Conservation (phyloP, 257 asterid genomes). For the Coffea eugenioides region DNA sequence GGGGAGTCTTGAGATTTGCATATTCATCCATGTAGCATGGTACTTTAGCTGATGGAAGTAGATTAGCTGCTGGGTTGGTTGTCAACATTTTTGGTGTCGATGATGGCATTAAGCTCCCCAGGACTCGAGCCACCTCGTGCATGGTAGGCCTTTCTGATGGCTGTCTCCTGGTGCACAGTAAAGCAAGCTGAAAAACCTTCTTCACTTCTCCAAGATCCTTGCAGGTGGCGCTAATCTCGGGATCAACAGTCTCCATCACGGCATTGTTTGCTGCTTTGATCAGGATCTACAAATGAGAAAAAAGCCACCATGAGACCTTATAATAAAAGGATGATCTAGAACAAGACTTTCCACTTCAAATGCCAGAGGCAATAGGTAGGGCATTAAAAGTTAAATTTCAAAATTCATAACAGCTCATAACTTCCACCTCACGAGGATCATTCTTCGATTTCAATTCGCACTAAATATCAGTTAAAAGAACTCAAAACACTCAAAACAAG, state of each 20-base stretch:
- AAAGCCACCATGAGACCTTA: background rate
- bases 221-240: conserved; percentile 73
- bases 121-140: conserved; percentile 89
- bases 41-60: conserved; percentile 43
- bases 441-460: background rate
- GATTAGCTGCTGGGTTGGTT: conserved; percentile 7
- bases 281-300: conserved; percentile 45
- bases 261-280: conserved; percentile 73
- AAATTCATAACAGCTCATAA: background rate
- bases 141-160: conserved; percentile 83
- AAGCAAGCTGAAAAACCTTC: conserved; percentile 93
- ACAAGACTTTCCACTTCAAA: background rate
- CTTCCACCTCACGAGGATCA: background rate
- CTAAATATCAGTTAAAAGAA: background rate
- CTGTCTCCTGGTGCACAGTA: conserved; percentile 79
- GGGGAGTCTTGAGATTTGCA: conserved; percentile 83
- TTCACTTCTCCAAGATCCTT: conserved; percentile 79
- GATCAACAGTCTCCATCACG: conserved; percentile 88
- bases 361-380: background rate
- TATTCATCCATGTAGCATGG: conserved; percentile 84
- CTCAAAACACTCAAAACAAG: background rate
- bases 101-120: conserved; percentile 47
- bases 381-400: background rate
- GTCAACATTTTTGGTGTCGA: conserved; percentile 28
- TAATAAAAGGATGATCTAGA: background rate